Base-by-base conservation (phyloP, 139 green algal species). In the Yamagishiella unicocca region DNA sequence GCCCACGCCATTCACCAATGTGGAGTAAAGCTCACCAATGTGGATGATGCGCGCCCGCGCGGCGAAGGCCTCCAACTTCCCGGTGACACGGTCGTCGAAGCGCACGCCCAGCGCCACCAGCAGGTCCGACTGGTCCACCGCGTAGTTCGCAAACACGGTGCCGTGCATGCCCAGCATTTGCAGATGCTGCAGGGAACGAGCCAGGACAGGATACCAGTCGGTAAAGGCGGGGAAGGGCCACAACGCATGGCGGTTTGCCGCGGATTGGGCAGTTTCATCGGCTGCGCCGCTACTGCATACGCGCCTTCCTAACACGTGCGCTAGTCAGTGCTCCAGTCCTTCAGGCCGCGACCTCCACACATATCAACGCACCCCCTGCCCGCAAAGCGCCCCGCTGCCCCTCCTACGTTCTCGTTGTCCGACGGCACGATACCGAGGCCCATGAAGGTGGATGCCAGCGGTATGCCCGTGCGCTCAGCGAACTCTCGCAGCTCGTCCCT, bases 21-120 rank as follows among this genome's bases (percentile, higher is more conserved):
- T n/a, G n/a, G n/a, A n/a, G n/a, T n/a, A n/a, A n/a, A n/a, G n/a
- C 54, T 53, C 64, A 87, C 81, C 81, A 42, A 99, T 96, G 93
- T 99, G 98, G 80, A 99, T 95, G 89, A 99, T 99, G 85, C 92
- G 93, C 19, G 98, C 93, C 37, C 92, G 93, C 45, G 92, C 88
- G 0, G 98, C 98, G 93, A 99, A 99, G 14, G 93, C 89, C 87
- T 99, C 98, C 68, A 99, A 94, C 94, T 98, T 99, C 88, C 97
- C 97, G 0, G 98, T 99, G 58, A 99, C 98, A 61, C 98, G 97
- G 92, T 99, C 98, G 80, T 99, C 98, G 91, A 99, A 99, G n/a
- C 98, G 94, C 83, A 99, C 98, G 45, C 98, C 98, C 72, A 99
- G 93, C 14, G 98, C 98, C 12, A 99, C 90, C 85, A 99, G 94